Evolutionary conservation across 805 yeast genomes (phyloP), one percentile per base, ranked within the genome.

Genomic region (Metschnikowia lunata): DNA sequence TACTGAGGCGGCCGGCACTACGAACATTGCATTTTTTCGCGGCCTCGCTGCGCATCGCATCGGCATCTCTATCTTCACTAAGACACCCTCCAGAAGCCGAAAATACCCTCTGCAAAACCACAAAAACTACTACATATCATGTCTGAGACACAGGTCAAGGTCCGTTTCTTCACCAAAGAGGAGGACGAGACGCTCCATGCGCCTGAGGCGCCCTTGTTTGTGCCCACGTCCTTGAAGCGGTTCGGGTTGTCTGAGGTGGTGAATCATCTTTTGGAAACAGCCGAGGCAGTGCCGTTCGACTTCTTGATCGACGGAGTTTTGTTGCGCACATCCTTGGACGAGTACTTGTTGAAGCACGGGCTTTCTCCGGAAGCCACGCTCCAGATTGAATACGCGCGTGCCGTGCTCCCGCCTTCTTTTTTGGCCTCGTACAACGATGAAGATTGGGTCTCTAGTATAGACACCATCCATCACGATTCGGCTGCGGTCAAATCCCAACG

Each of bases 231-330:
- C 4, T 74, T 93, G 54, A 89, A 87, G 55, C 79, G 98, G 64
- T 90, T 80, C 62, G 99, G 99, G 45, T 75, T 93, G 34, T 88
- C 97, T 5, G 98, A 93, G 66, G 83, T 93, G 61, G 97, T 93
- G 18, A 93, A 93, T 67, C 97, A 93, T 68, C 73, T 93, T 45
- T 71, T 93, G 40, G 66, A 63, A 2, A 83, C 82, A 13, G 72
- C 69, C 28, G 57, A 59, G 37, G 82, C 93, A 1, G 78, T 88
- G 42, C 98, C 98, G 15, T 91, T 93, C 64, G 98, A 93, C 61
- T 93, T 93, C 65, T 72, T 93, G 48, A 80, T 91, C 42, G 88
- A 90, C 58, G 96, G 96, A 12, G 82, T 82, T 18, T 69, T 93
- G 45, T 69, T 93, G 46, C 82, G 93, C 55, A 75, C 85, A 1